Evolutionary conservation across 331 rosid species (phyloP).

Genomic region (Quercus phellos): DNA sequence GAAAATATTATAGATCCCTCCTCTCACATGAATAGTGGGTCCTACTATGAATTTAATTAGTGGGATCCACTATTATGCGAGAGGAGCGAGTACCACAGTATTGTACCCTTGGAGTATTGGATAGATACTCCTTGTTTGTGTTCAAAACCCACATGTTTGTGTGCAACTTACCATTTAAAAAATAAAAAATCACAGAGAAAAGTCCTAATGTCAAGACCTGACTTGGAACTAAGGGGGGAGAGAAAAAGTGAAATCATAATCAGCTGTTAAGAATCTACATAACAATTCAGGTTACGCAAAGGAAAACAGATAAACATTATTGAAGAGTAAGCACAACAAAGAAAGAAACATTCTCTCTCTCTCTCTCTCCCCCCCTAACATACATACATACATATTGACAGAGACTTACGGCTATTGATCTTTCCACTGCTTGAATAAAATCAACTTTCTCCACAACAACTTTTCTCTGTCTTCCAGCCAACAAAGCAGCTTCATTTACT

Average conservation of each 20-base stretch:
- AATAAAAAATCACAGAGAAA: not conserved
- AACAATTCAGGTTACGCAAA: not conserved
- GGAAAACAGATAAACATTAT: not conserved
- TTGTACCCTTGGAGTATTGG: too few species aligned
- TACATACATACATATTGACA: not conserved
- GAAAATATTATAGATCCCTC: too few species aligned
- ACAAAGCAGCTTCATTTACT: conserved; percentile 89
- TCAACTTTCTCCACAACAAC: conserved; percentile 74
- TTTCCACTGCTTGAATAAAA: conserved; percentile 87
- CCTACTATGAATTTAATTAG: too few species aligned
- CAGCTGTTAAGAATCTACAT: not conserved
- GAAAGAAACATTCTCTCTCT: not conserved
- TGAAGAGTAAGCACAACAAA: not conserved
- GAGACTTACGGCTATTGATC: conserved; percentile 87
- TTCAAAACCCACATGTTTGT: too few species aligned
- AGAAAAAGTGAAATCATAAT: not conserved
- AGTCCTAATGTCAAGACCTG: not conserved
- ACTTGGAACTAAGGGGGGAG: not conserved
- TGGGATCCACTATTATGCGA: too few species aligned
- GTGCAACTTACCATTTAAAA: too few species aligned
- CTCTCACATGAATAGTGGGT: too few species aligned
- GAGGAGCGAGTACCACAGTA: too few species aligned
- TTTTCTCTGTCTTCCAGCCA: conserved; percentile 88
- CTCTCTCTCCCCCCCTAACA: not conserved
- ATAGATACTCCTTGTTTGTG: too few species aligned